A percentile compares a stretch with the other conserved stretches of the same genome.
These are phyloP conservation scores for Fagus sylvatica DNA, from an alignment of 306 rosid species.

Conservation along the genomic window DNA sequence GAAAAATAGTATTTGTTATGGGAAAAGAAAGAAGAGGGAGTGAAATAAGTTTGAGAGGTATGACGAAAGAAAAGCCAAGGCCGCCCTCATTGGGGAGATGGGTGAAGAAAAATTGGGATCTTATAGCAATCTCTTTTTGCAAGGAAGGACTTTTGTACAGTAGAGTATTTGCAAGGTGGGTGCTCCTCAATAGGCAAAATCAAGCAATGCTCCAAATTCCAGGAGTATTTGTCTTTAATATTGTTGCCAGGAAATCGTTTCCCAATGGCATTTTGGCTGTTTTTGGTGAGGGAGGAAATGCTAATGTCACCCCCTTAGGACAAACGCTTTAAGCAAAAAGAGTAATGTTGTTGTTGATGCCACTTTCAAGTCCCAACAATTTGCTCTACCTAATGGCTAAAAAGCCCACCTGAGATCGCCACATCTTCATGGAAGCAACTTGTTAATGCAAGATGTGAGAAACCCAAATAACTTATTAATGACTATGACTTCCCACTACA, in stretches of 20 bases:
- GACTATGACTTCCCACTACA: not conserved
- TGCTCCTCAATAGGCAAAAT: not conserved
- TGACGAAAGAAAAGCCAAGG: slow-evolving; percentile 74
- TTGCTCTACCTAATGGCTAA: slow-evolving; percentile 1
- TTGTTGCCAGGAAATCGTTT: slow-evolving; percentile 12
- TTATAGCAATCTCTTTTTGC: slow-evolving; percentile 54
- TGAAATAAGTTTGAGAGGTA: slow-evolving; percentile 42
- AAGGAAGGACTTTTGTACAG: slow-evolving; percentile 13
- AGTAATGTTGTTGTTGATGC: not conserved
- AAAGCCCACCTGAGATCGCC: not conserved
- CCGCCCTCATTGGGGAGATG: slow-evolving; percentile 50
- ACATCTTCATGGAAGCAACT: not conserved
- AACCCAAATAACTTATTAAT: not conserved
- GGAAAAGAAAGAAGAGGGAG: slow-evolving; percentile 18
- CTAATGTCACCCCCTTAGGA: not conserved
- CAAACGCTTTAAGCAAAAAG: not conserved
- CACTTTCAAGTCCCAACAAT: not conserved
- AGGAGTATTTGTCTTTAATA: slow-evolving; percentile 14
- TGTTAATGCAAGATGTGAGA: not conserved
- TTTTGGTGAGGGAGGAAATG: slow-evolving; percentile 28
- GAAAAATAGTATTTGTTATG: not conserved
- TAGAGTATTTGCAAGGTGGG: slow-evolving; percentile 11
- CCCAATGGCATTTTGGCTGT: slow-evolving; percentile 16
- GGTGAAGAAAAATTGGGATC: slow-evolving; percentile 56
- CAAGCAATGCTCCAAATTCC: slow-evolving; percentile 12